Percentiles rank a stretch among this genome's conserved stretches.
phyloP scores from a whole-genome alignment of 2,329 filamentous ascomycete species.

The Zarea fungicola region DNA sequence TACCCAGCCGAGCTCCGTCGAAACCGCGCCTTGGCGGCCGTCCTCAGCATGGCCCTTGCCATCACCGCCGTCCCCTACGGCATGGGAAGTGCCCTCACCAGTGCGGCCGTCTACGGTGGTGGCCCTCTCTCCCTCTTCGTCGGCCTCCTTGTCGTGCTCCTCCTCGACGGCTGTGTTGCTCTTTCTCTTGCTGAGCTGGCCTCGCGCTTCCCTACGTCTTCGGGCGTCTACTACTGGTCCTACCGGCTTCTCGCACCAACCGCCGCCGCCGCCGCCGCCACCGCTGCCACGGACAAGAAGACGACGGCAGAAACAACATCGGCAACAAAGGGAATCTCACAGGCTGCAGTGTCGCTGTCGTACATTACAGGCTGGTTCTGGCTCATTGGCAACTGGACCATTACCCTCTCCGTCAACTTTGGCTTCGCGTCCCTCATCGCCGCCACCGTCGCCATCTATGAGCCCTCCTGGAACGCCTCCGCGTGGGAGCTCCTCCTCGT shows the following conservation, averaged over 20 bases:
- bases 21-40: background rate
- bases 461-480: background rate
- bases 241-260: conserved; percentile 2
- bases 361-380: conserved; percentile 70
- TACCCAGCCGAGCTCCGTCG: background rate
- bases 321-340: too few species aligned
- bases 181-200: conserved; percentile 14
- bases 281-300: background rate
- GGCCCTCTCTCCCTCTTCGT: conserved; percentile 9
- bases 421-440: conserved; percentile 50
- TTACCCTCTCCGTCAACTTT: conserved; percentile 62
- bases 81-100: conserved; percentile 5
- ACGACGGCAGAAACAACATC: too few species aligned
- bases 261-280: background rate
- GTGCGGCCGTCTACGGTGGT: conserved; percentile 4
- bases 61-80: conserved; percentile 7
- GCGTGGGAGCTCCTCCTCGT: conserved; percentile 56
- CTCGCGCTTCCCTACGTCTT: conserved; percentile 13
- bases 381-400: conserved; percentile 69
- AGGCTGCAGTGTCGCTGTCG: conserved; percentile 24
- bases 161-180: conserved; percentile 11
- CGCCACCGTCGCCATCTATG: conserved; percentile 10
- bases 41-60: background rate
- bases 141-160: conserved; percentile 13
- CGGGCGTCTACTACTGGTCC: conserved; percentile 16